Conservation (phyloP, 2,329 filamentous ascomycete genomes). For the Fusarium nisikadoi region DNA sequence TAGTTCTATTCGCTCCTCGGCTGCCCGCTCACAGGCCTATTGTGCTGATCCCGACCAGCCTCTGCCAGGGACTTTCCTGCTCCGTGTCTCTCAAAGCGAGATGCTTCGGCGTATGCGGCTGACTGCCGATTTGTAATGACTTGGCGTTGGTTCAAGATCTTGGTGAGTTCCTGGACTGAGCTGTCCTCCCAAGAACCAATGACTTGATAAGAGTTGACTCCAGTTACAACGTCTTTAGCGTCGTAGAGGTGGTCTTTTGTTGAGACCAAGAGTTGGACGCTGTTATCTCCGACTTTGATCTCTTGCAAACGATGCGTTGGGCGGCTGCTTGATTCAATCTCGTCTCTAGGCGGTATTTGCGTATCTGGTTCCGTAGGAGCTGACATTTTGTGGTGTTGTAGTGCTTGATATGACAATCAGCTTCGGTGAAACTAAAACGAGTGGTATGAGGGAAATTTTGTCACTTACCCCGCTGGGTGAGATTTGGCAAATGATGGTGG, state of each 20-base stretch:
- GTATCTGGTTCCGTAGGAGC: not conserved
- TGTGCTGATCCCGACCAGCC: not conserved
- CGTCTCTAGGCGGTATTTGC: not conserved
- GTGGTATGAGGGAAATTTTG: not conserved
- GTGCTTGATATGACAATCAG: not conserved
- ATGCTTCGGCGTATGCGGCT: not conserved
- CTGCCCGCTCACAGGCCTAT: not conserved
- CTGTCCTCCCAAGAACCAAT: slow-evolving; percentile 28
- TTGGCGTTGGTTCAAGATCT: slow-evolving; percentile 10
- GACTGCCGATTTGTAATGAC: not conserved
- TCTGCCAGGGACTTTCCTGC: not conserved
- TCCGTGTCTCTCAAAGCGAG: slow-evolving; percentile 9
- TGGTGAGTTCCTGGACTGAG: slow-evolving; percentile 10
- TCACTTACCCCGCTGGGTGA: not conserved
- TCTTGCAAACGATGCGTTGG: slow-evolving; percentile 1
- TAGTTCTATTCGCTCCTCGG: not conserved
- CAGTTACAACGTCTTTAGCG: slow-evolving; percentile 20
- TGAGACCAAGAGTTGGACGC: slow-evolving; percentile 36
- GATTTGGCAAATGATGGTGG: not conserved
- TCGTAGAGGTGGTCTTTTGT: slow-evolving; percentile 38
- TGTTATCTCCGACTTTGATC: slow-evolving; percentile 25
- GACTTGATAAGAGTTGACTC: slow-evolving; percentile 29
- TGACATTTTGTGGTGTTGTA: not conserved
- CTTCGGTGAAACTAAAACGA: not conserved
- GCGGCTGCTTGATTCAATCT: not conserved